Conservation (phyloP, 2,329 filamentous ascomycete species). For the Pseudodiploospora longispora region DNA sequence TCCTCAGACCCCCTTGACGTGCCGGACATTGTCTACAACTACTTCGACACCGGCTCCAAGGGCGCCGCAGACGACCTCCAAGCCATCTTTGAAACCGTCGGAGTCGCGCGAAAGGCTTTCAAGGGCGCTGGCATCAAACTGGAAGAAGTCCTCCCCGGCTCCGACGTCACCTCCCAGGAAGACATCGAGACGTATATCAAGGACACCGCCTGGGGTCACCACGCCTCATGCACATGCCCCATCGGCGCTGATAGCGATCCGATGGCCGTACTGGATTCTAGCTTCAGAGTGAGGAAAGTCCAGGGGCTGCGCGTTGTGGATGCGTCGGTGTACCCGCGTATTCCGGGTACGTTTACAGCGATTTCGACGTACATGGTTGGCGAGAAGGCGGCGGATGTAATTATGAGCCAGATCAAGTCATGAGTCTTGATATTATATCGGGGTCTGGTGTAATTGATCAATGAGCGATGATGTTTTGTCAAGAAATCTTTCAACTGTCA, state of each 20-base stretch:
- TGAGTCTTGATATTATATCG: no score
- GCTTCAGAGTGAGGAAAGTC: constrained; percentile 47
- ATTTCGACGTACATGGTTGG: constrained; percentile 45
- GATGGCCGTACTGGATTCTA: constrained; percentile 46
- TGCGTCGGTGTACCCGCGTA: constrained; percentile 45
- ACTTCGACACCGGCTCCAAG: constrained; percentile 41
- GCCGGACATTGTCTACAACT: constrained; percentile 54
- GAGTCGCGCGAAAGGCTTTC: constrained; percentile 39
- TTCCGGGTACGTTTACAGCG: constrained; percentile 39
- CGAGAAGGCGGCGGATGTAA: constrained; percentile 41
- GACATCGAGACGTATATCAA: constrained; percentile 38
- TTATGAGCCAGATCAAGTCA: neutral
- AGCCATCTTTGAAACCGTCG: constrained; percentile 47
- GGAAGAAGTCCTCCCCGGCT: constrained; percentile 23
- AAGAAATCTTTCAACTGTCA: no score
- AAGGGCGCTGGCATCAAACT: constrained; percentile 10
- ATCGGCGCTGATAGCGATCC: constrained; percentile 46
- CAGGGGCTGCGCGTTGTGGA: constrained; percentile 49
- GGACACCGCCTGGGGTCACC: constrained; percentile 47
- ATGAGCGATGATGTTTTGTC: no score
- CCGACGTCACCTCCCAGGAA: constrained; percentile 28
- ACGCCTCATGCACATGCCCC: constrained; percentile 46
- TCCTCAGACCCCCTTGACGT: constrained; percentile 53
- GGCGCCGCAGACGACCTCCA: constrained; percentile 41
- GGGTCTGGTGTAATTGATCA: no score